Conservation (phyloP, 139 green algal genomes). For the Auxenochlorella pyrenoidosa region DNA sequence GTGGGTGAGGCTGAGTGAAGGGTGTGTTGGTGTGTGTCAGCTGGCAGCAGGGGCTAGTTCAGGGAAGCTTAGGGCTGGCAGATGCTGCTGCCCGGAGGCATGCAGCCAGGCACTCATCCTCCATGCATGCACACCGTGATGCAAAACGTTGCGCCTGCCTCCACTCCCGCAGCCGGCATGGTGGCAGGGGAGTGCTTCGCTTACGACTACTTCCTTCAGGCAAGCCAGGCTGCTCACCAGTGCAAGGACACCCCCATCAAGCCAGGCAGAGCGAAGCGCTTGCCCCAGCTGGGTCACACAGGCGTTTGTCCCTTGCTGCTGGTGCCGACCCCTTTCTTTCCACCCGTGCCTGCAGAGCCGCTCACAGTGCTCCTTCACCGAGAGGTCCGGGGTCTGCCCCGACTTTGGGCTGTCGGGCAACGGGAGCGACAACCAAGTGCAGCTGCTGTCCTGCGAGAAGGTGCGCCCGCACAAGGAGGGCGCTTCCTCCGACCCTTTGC, state of each 20-base stretch:
- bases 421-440: background rate
- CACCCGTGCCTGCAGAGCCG: background rate
- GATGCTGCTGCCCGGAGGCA: too few relatives aligned
- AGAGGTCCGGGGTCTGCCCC: conserved; percentile 4
- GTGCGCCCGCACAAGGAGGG: background rate
- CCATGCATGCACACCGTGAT: background rate
- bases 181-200: conserved; percentile 36
- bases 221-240: too few relatives aligned
- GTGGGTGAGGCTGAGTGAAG: background rate
- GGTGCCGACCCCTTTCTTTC: too few relatives aligned
- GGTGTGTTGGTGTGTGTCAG: background rate
- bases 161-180: conserved; percentile 17
- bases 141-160: background rate
- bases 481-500: too few relatives aligned
- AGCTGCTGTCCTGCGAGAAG: conserved; percentile 7
- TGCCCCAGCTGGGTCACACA: too few relatives aligned
- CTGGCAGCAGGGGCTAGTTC: too few relatives aligned
- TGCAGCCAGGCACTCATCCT: too few relatives aligned
- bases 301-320: too few relatives aligned
- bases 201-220: conserved; percentile 20
- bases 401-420: conserved; percentile 8
- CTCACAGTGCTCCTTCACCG: conserved; percentile 9
- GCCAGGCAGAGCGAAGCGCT: too few relatives aligned
- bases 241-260: too few relatives aligned
- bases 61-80: too few relatives aligned